Conservation (phyloP, 2,329 filamentous ascomycete species). For the Aspergillus proliferans region DNA sequence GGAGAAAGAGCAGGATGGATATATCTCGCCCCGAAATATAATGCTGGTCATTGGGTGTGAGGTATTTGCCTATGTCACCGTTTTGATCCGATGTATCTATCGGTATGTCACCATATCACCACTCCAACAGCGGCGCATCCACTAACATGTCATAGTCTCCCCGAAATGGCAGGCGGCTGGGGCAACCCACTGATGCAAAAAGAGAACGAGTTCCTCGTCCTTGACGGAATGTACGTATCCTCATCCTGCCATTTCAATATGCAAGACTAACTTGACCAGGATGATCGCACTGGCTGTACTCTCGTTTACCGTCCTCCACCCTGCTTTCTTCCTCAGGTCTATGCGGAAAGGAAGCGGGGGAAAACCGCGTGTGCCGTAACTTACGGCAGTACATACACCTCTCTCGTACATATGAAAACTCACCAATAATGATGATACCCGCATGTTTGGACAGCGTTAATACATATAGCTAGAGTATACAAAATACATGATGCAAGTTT, state of each 20-base stretch:
- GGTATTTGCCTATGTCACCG: constrained; percentile 33
- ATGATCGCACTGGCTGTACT: constrained; percentile 42
- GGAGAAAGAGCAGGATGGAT: constrained; percentile 23
- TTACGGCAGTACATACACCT: not conserved
- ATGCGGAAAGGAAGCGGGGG: constrained; percentile 16
- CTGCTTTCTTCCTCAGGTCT: constrained; percentile 39
- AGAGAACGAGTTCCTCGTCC: constrained; percentile 42
- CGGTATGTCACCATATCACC: constrained; percentile 23
- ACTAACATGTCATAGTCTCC: constrained; percentile 29
- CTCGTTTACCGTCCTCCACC: constrained; percentile 39
- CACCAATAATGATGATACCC: no score
- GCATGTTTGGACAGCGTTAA: no score
- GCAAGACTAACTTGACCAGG: constrained; percentile 19
- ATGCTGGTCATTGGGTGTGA: constrained; percentile 22
- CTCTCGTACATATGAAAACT: no score
- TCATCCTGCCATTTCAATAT: not conserved
- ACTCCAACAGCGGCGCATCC: not conserved
- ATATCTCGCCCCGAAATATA: constrained; percentile 14
- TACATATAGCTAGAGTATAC: no score
- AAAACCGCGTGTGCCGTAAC: not conserved
- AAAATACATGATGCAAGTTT: no score
- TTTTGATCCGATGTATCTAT: constrained; percentile 40
- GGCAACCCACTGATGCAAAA: constrained; percentile 42
- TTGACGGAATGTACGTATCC: constrained; percentile 42
- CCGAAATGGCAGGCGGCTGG: constrained; percentile 48